These are phyloP conservation scores for Auriscalpium microsporum DNA, from an alignment of 768 basidiomycete species.

Conservation along the genomic window DNA sequence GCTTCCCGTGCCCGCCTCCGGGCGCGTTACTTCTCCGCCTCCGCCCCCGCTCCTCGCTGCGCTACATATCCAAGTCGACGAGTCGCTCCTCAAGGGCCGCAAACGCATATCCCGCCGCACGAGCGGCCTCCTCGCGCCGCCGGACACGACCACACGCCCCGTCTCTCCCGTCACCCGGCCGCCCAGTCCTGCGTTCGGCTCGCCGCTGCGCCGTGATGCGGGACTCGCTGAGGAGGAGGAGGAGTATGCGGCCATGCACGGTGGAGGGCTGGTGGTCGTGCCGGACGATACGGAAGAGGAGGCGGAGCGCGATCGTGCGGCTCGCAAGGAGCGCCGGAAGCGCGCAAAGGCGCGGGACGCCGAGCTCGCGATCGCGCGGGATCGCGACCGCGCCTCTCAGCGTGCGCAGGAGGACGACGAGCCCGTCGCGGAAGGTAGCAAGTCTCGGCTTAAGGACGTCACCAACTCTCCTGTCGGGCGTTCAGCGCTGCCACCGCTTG, in stretches of 20 bases:
- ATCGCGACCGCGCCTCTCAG: constrained; percentile 33
- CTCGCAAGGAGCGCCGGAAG: constrained; percentile 43
- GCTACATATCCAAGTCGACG: constrained; percentile 23
- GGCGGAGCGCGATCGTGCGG: constrained; percentile 25
- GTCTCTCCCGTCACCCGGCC: constrained; percentile 43
- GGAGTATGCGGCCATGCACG: constrained; percentile 31
- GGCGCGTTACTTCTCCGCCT: constrained; percentile 32
- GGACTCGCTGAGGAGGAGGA: constrained; percentile 50
- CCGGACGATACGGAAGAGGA: constrained; percentile 30
- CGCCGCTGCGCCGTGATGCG: constrained; percentile 46
- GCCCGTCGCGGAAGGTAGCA: constrained; percentile 27
- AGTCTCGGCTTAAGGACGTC: constrained; percentile 54
- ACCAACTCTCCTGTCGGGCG: constrained; percentile 46
- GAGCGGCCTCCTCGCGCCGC: constrained; percentile 41
- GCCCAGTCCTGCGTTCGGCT: constrained; percentile 62
- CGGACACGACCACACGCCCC: constrained; percentile 21
- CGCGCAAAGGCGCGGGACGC: constrained; percentile 33
- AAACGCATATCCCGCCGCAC: constrained; percentile 31
- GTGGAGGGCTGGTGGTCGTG: constrained; percentile 13
- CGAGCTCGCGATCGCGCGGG: constrained; percentile 19
- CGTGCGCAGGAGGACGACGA: constrained; percentile 27
- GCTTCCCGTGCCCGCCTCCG: constrained; percentile 33
- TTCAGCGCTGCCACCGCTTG: constrained; percentile 26
- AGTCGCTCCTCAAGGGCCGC: constrained; percentile 25
- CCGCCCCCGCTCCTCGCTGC: constrained; percentile 20